These are phyloP conservation scores for Onygena corvina DNA, from an alignment of 2,329 filamentous ascomycete genomes.

Conservation along the genomic window DNA sequence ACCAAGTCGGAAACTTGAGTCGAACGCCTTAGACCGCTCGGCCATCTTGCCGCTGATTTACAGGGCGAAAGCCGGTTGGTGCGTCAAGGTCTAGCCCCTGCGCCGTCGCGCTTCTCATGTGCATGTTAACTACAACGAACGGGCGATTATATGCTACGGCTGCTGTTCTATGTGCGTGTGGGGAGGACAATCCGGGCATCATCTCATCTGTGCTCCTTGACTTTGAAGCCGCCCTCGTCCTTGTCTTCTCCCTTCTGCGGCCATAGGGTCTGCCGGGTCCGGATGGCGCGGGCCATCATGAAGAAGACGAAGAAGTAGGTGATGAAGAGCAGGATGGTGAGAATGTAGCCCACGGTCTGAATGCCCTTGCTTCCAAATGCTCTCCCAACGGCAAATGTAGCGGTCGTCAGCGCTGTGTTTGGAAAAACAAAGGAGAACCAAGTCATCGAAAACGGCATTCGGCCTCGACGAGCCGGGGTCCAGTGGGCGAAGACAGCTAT, in stretches of 20 bases:
- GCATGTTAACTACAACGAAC: background rate
- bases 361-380: constrained; percentile 50
- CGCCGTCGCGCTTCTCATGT: too few species aligned
- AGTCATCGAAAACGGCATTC: constrained; percentile 67
- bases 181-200: background rate
- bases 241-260: constrained; percentile 57
- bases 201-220: constrained; percentile 22
- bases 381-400: constrained; percentile 58
- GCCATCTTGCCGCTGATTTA: background rate
- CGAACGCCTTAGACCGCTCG: constrained; percentile 1
- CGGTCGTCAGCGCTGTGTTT: constrained; percentile 61
- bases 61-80: too few species aligned
- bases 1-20: constrained; percentile 6
- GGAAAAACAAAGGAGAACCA: constrained; percentile 79
- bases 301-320: constrained; percentile 57
- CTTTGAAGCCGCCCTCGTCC: constrained; percentile 48
- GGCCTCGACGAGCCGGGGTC: constrained; percentile 49
- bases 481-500: constrained; percentile 65
- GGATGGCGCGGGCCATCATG: constrained; percentile 59
- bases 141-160: too few species aligned
- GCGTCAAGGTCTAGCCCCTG: background rate
- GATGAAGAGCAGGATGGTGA: constrained; percentile 53
- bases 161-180: background rate
- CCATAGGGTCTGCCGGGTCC: constrained; percentile 59
- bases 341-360: constrained; percentile 53